A percentile compares a stretch with the other conserved stretches of the same genome.
phyloP scores from a whole-genome alignment of 176 grass and related monocot species.

The Avena atlantica region DNA sequence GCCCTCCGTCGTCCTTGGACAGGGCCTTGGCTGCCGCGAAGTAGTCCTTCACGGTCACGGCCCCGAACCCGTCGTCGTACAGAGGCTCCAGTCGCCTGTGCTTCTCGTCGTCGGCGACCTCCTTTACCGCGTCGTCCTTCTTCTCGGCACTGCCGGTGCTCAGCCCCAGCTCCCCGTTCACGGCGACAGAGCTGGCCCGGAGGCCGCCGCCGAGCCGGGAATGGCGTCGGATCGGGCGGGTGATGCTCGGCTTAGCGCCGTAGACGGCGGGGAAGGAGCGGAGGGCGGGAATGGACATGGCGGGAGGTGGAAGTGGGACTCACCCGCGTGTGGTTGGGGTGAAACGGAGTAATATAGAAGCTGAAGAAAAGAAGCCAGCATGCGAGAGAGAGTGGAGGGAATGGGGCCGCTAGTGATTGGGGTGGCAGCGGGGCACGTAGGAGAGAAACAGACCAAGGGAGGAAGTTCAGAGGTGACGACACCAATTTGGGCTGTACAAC shows the following conservation, averaged over 20 bases:
- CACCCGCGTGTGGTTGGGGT: background rate
- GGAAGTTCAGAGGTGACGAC: background rate
- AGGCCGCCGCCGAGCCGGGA: background rate
- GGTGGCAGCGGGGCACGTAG: background rate
- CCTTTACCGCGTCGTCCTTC: conserved; percentile 12
- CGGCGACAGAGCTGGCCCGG: conserved; percentile 29
- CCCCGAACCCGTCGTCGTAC: conserved; percentile 88
- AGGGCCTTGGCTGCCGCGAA: conserved; percentile 69
- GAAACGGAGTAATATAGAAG: background rate
- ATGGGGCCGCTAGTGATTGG: background rate
- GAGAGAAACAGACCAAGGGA: background rate
- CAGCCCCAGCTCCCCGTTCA: background rate
- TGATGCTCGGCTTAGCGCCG: background rate
- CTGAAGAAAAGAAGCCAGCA: background rate
- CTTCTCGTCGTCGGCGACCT: background rate
- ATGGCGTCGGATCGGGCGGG: background rate
- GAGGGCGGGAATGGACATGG: conserved; percentile 45
- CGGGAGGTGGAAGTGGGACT: background rate
- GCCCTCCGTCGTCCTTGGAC: conserved; percentile 64
- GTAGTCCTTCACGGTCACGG: conserved; percentile 75
- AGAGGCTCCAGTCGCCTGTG: conserved; percentile 47
- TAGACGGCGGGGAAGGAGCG: conserved; percentile 23
- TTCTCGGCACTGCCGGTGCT: background rate
- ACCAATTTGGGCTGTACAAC: background rate
- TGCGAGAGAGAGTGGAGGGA: background rate